Evolutionary conservation across 192 early-diverging fungal genomes (phyloP), one percentile per base, ranked within the genome.

Genomic region (Rhizophagus clarus): DNA sequence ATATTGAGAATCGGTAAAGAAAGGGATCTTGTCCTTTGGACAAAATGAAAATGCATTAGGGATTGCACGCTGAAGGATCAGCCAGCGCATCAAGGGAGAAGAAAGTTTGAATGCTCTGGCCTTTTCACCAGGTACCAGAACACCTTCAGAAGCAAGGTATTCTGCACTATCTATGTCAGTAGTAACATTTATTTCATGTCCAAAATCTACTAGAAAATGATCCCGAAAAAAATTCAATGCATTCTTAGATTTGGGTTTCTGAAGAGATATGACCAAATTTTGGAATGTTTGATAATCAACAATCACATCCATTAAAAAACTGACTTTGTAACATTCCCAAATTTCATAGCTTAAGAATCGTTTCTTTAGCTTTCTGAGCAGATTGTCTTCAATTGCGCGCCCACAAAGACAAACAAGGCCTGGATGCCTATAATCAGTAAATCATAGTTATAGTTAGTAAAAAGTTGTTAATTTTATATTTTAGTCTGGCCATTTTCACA

Each of bases 81-180:
- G 1, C 70, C 79, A 73, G 62, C 62, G 70, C 12, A 80, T 51
- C 31, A 73, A 80, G 0, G 79, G 79, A 24, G 79, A 80, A 72
- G 79, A 74, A 71, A 80, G 26, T 72, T 80, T 61, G 26, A 80
- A 80, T 32, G 71, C 62, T 29, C 79, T 71, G 45, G 70, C 4
- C 34, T 45, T 17, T 60, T 74, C 32, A 7, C 60, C 70, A 34
- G 79, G 71, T 17, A 72, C 24, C 42, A 78, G 67, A 22, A 78
- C 67, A 6, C 77, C 77, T 78, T 80, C 79, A 40, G 63, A 68
- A n/a, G 67, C 45, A 34, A 78, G 77, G 61, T 72, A 78, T n/a
- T 10, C 26, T 26, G 77, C 75, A 26, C 34, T 22, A 32, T 24
- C 24, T 62, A 34, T 67, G 26, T 68, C 24, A 22, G 28, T 17